phyloP scores from a whole-genome alignment of 1,139 yeast genomes.

The Pneumocystis murina region DNA sequence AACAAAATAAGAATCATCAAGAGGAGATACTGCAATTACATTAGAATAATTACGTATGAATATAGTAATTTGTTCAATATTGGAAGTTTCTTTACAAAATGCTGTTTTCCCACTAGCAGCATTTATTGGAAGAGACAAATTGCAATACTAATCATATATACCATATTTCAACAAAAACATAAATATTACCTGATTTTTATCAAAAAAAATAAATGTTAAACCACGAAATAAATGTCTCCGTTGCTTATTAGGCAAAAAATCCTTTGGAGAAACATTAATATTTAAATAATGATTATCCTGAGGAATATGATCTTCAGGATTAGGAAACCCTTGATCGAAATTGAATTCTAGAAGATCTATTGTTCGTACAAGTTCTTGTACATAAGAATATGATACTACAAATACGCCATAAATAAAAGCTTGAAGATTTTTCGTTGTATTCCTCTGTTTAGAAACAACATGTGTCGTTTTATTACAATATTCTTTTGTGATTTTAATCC shows the following conservation, averaged over 20 bases:
- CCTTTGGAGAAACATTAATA: background rate
- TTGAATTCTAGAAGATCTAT: background rate
- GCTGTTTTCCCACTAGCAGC: slow-evolving; percentile 4
- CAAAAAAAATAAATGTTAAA: slow-evolving; percentile 5
- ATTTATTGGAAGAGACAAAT: slow-evolving; percentile 1
- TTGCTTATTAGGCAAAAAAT: background rate
- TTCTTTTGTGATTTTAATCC: slow-evolving; percentile 3
- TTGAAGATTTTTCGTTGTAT: slow-evolving; percentile 5
- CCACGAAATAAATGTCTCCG: slow-evolving; percentile 2
- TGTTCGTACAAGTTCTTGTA: slow-evolving; percentile 1
- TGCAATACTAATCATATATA: background rate
- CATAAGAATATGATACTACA: slow-evolving; percentile 3
- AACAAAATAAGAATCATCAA: background rate
- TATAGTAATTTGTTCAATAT: background rate
- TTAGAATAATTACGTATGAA: background rate
- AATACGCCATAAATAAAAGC: slow-evolving; percentile 3
- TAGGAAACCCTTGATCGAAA: slow-evolving; percentile 4
- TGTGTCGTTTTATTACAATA: slow-evolving; percentile 4
- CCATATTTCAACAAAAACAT: background rate
- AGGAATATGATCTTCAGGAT: background rate
- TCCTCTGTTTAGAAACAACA: slow-evolving; percentile 5
- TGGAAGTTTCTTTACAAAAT: slow-evolving; percentile 1
- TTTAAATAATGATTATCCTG: slow-evolving; percentile 2
- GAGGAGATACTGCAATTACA: slow-evolving; percentile 6
- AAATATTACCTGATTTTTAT: background rate